A percentile compares a stretch with the other conserved stretches of the same genome.
phyloP scores from a whole-genome alignment of 495 filamentous ascomycete species.

The Ramalina intermedia region DNA sequence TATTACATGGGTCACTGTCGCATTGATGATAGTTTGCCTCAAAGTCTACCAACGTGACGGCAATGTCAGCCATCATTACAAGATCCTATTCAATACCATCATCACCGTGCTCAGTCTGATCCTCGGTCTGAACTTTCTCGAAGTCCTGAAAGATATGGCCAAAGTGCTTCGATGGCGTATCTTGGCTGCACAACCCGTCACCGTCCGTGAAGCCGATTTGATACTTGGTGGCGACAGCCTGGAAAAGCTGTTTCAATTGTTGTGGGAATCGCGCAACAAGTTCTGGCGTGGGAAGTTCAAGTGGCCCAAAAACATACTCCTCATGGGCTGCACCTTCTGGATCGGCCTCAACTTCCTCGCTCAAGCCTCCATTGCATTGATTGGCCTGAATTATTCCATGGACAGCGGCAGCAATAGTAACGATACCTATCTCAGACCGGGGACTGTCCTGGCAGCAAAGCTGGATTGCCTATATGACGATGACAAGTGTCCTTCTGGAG shows the following conservation, averaged over 20 bases:
- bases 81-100: slow-evolving; percentile 12
- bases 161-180: slow-evolving; percentile 13
- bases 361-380: slow-evolving; percentile 12
- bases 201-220: slow-evolving; percentile 11
- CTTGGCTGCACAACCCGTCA: slow-evolving; percentile 4
- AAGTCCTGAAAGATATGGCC: slow-evolving; percentile 16
- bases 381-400: slow-evolving; percentile 10
- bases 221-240: slow-evolving; percentile 12
- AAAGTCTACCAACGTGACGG: slow-evolving; percentile 8
- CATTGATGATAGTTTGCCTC: background rate
- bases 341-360: slow-evolving; percentile 2
- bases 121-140: slow-evolving; percentile 15
- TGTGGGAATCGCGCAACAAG: slow-evolving; percentile 7
- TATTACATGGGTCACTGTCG: slow-evolving; percentile 9
- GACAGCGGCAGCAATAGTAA: slow-evolving; percentile 7
- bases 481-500: background rate
- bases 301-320: background rate
- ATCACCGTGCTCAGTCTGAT: slow-evolving; percentile 11
- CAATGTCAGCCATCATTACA: slow-evolving; percentile 2
- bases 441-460: slow-evolving; percentile 7
- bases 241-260: slow-evolving; percentile 2
- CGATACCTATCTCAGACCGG: slow-evolving; percentile 1
- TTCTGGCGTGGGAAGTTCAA: background rate
- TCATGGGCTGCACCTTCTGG: slow-evolving; percentile 1
- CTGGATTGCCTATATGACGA: slow-evolving; percentile 8